These are phyloP conservation scores for Aspergillus vadensis DNA, from an alignment of 2,329 filamentous ascomycete species.

Conservation along the genomic window DNA sequence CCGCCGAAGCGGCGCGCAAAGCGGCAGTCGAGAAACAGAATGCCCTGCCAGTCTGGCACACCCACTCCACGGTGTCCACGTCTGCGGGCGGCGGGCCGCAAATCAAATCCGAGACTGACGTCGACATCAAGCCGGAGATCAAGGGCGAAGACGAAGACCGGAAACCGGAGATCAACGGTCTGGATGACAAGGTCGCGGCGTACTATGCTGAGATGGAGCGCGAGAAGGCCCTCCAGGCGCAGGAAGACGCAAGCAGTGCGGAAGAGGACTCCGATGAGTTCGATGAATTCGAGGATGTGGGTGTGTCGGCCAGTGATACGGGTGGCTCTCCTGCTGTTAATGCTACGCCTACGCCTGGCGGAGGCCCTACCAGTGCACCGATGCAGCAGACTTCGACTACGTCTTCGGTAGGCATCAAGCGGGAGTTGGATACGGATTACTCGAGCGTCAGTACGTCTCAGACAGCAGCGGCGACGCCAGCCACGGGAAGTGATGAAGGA, in stretches of 20 bases:
- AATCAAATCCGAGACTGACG: slow-evolving; percentile 35
- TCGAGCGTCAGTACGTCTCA: slow-evolving; percentile 43
- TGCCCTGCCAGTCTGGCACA: slow-evolving; percentile 56
- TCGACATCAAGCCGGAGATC: slow-evolving; percentile 41
- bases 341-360: slow-evolving; percentile 12
- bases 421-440: slow-evolving; percentile 39
- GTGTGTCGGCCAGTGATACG: slow-evolving; percentile 40
- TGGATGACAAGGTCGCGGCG: slow-evolving; percentile 50
- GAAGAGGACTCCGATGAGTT: slow-evolving; percentile 45
- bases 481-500: slow-evolving; percentile 41
- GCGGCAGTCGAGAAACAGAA: slow-evolving; percentile 55
- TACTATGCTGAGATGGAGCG: slow-evolving; percentile 51
- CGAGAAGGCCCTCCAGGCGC: slow-evolving; percentile 45
- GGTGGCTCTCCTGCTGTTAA: slow-evolving; percentile 33
- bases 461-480: slow-evolving; percentile 41
- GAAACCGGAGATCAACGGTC: slow-evolving; percentile 44
- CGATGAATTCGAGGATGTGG: slow-evolving; percentile 50
- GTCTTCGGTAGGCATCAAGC: slow-evolving; percentile 35
- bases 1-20: slow-evolving; percentile 50
- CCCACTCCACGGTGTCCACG: slow-evolving; percentile 50
- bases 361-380: slow-evolving; percentile 33
- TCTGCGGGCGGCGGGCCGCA: slow-evolving; percentile 26
- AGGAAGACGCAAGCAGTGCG: slow-evolving; percentile 44
- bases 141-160: slow-evolving; percentile 47
- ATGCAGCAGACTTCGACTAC: slow-evolving; percentile 3